These are phyloP conservation scores for Flaveria floridana DNA, from an alignment of 140 eudicot species.

Conservation along the genomic window DNA sequence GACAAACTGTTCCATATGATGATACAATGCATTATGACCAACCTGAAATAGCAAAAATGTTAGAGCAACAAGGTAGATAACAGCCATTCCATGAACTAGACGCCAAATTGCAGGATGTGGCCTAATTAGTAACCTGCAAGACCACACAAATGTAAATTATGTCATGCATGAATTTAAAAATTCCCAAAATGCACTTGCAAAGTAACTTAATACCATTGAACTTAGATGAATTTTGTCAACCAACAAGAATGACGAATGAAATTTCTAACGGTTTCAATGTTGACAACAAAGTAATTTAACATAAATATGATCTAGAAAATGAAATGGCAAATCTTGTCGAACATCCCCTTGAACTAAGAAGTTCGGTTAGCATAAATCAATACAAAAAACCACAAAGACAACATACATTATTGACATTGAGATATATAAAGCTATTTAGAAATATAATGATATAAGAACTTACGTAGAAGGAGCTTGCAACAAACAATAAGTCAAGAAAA, in stretches of 20 bases:
- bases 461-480: conserved; percentile 99
- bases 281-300: background rate
- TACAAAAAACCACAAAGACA: conserved; percentile 6
- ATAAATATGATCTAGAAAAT: background rate
- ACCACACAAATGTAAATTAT: conserved; percentile 19
- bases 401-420: conserved; percentile 8
- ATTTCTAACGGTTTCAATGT: background rate
- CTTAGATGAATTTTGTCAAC: background rate
- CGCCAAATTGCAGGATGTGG: conserved; percentile 99
- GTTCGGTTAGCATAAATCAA: background rate
- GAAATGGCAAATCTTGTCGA: background rate
- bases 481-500: conserved; percentile 83
- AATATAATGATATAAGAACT: conserved; percentile 31
- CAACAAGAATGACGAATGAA: conserved; percentile 1
- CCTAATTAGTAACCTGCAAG: conserved; percentile 79
- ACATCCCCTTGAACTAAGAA: background rate
- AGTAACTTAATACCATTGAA: background rate
- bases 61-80: conserved; percentile 86
- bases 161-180: conserved; percentile 10
- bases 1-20: background rate
- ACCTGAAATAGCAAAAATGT: conserved; percentile 98
- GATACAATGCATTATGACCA: conserved; percentile 7
- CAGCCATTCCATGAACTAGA: conserved; percentile 98
- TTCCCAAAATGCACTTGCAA: conserved; percentile 12
- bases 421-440: background rate